These are phyloP conservation scores for Irpex rosettiformis DNA, from an alignment of 1,284 basidiomycete genomes.

Conservation along the genomic window DNA sequence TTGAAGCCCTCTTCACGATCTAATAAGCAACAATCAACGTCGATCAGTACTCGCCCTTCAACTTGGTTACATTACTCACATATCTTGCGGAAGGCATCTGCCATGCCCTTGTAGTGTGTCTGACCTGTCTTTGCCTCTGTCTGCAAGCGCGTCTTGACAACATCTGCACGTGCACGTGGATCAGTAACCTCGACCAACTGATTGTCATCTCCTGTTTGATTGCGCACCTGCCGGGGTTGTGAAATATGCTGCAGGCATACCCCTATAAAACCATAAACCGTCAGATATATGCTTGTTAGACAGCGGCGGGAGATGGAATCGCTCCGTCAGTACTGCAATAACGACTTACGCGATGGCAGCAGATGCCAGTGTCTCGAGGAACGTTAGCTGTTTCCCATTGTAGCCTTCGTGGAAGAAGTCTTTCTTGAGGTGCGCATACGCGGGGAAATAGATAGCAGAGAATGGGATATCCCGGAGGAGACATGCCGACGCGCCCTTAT, in stretches of 20 bases:
- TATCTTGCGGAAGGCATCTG: slow-evolving; percentile 90
- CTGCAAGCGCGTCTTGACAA: slow-evolving; percentile 98
- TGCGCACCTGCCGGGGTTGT: slow-evolving; percentile 75
- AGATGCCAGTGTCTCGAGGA: slow-evolving; percentile 84
- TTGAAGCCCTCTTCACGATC: slow-evolving; percentile 84
- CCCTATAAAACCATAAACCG: slow-evolving; percentile 44
- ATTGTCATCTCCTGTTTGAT: slow-evolving; percentile 25
- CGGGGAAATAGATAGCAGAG: slow-evolving; percentile 79
- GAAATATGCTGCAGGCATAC: slow-evolving; percentile 93
- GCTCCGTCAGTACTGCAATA: too few relatives aligned
- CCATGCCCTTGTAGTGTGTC: slow-evolving; percentile 88
- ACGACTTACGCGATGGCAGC: slow-evolving; percentile 76
- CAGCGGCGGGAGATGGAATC: not conserved
- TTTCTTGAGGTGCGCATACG: slow-evolving; percentile 84
- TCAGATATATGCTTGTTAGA: slow-evolving; percentile 20
- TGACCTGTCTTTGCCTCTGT: slow-evolving; percentile 94
- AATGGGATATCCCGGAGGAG: slow-evolving; percentile 94
- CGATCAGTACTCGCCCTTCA: slow-evolving; percentile 3
- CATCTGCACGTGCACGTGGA: slow-evolving; percentile 53
- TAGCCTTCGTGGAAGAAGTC: slow-evolving; percentile 96
- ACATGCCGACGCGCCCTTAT: slow-evolving; percentile 88
- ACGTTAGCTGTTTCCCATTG: slow-evolving; percentile 89
- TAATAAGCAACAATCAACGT: slow-evolving; percentile 27
- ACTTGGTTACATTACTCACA: slow-evolving; percentile 38
- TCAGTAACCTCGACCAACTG: slow-evolving; percentile 4